phyloP scores from a whole-genome alignment of 257 asterid species.

The Solanum megistacrolobum region DNA sequence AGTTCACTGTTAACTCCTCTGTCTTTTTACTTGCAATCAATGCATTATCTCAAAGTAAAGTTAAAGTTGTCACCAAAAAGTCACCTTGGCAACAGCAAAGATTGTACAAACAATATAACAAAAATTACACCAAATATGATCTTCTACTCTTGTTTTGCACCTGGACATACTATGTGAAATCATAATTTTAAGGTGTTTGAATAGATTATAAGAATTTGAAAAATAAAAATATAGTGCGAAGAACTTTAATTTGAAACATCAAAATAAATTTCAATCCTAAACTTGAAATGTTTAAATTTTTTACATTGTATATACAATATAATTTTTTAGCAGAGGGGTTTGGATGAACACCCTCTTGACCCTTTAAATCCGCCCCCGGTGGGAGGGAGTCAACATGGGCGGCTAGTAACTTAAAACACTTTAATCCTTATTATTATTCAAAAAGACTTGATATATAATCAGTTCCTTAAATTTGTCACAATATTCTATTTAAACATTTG shows the following conservation, averaged over 20 bases:
- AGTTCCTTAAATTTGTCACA: background rate
- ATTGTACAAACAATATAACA: background rate
- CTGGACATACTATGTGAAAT: background rate
- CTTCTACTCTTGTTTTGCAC: background rate
- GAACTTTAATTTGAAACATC: background rate
- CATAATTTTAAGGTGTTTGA: background rate
- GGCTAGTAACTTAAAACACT: background rate
- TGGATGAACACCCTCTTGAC: background rate
- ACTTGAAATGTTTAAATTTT: background rate
- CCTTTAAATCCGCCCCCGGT: background rate
- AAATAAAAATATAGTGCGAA: background rate
- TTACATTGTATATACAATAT: background rate
- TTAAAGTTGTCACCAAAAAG: background rate
- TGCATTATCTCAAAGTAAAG: background rate
- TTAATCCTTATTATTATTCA: background rate
- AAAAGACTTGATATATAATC: background rate
- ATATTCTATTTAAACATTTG: background rate
- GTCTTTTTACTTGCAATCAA: background rate
- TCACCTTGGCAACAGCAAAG: background rate
- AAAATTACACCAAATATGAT: background rate
- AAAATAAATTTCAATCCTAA: background rate
- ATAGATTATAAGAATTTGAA: background rate
- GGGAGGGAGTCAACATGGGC: background rate
- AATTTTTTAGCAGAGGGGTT: accelerated
- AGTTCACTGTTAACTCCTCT: background rate